phyloP scores from a whole-genome alignment of 2,329 filamentous ascomycete species.

The Pseudonectria foliicola region DNA sequence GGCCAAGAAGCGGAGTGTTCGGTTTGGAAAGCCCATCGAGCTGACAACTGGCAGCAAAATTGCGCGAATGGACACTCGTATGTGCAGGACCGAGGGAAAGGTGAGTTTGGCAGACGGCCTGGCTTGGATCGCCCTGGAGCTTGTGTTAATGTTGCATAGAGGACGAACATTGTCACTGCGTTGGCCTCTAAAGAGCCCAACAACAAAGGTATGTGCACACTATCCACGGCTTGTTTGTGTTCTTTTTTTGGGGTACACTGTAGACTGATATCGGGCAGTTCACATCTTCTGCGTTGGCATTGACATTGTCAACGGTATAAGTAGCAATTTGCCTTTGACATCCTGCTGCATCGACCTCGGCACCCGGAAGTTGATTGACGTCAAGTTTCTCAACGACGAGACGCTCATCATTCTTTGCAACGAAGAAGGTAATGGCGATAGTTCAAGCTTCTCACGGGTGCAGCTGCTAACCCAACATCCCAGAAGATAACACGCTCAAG shows the following conservation, averaged over 20 bases:
- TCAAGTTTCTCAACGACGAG: constrained; percentile 61
- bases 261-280: constrained; percentile 32
- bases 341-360: constrained; percentile 36
- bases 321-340: constrained; percentile 33
- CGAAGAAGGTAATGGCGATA: constrained; percentile 24
- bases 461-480: background rate
- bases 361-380: constrained; percentile 45
- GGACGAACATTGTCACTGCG: constrained; percentile 33
- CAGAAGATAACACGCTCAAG: constrained; percentile 19
- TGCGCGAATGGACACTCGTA: constrained; percentile 50
- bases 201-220: constrained; percentile 28
- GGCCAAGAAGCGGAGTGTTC: constrained; percentile 60
- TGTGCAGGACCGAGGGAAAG: constrained; percentile 33
- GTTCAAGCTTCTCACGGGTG: constrained; percentile 1
- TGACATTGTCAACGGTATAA: constrained; percentile 52
- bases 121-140: background rate
- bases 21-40: constrained; percentile 51
- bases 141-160: constrained; percentile 21
- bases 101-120: constrained; percentile 22
- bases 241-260: no score
- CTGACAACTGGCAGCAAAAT: constrained; percentile 37
- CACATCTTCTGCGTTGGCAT: constrained; percentile 49
- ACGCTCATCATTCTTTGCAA: constrained; percentile 53
- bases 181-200: constrained; percentile 31
- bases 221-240: background rate